Percentiles rank a stretch among this genome's conserved stretches.
These are phyloP conservation scores for Paramecium caudatum DNA, from an alignment of 73 alveolate species.

Conservation along the genomic window DNA sequence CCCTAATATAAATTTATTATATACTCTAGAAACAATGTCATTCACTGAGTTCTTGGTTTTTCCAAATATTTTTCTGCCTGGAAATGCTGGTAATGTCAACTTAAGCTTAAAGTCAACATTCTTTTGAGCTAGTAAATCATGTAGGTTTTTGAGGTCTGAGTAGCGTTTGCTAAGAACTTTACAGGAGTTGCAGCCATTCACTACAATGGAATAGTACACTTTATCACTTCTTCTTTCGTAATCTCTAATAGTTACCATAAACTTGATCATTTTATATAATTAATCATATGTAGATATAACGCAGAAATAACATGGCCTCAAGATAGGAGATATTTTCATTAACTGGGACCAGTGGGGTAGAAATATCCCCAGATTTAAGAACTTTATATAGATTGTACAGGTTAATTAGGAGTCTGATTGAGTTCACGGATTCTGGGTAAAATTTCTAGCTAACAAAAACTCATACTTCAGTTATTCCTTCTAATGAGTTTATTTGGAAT, in stretches of 20 bases:
- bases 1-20: background rate
- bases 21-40: constrained; percentile 34
- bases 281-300: no score
- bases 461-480: background rate
- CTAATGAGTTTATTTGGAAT: background rate
- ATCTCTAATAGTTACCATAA: constrained; percentile 6
- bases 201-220: background rate
- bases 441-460: background rate
- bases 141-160: background rate
- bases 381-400: background rate
- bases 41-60: background rate
- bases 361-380: constrained; percentile 34
- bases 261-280: constrained; percentile 6
- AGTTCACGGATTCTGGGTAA: background rate
- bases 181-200: background rate
- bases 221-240: constrained; percentile 15
- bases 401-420: background rate
- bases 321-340: no score
- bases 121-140: background rate
- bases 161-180: constrained; percentile 13
- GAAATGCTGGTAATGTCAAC: constrained; percentile 15
- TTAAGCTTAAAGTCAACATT: constrained; percentile 22
- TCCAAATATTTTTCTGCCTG: constrained; percentile 16
- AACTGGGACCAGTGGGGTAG: no score
- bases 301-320: no score